Evolutionary conservation across 2,329 filamentous ascomycete genomes (phyloP).

Genomic region (Alternaria alternata): DNA sequence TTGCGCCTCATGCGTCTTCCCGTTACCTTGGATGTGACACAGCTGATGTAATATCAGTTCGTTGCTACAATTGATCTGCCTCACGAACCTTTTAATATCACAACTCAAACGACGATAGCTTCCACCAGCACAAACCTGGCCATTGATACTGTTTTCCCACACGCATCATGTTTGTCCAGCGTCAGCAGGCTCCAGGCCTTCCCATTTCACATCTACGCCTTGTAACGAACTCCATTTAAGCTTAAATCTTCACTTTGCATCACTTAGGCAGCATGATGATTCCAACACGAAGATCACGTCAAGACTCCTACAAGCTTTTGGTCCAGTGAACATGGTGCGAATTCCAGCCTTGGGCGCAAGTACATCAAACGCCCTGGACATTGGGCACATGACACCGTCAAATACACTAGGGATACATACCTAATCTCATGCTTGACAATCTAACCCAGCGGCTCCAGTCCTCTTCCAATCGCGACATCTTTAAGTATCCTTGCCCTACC

Average conservation of each 20-base stretch:
- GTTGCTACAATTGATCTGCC: neutral
- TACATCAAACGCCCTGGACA: conserved; percentile 28
- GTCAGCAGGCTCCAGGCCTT: too few relatives aligned
- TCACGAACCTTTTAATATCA: neutral
- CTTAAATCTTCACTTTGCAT: neutral
- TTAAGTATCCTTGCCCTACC: neutral
- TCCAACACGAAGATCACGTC: neutral
- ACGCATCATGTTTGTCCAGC: too few relatives aligned
- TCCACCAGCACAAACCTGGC: too few relatives aligned
- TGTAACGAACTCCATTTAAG: too few relatives aligned
- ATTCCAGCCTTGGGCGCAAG: neutral
- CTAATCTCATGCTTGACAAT: conserved; percentile 1
- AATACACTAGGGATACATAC: neutral
- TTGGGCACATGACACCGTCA: neutral
- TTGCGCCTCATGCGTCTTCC: neutral
- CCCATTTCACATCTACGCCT: too few relatives aligned
- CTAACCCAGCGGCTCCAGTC: conserved; percentile 10
- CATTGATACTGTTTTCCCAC: too few relatives aligned
- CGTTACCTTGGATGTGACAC: neutral
- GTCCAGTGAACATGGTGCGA: neutral
- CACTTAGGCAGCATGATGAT: neutral
- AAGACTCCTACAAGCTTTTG: neutral
- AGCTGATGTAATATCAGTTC: neutral
- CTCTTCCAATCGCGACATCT: conserved; percentile 12
- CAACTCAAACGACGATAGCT: neutral